These are phyloP conservation scores for Asterochloris sp. DNA, from an alignment of 139 green algal genomes.

Conservation along the genomic window DNA sequence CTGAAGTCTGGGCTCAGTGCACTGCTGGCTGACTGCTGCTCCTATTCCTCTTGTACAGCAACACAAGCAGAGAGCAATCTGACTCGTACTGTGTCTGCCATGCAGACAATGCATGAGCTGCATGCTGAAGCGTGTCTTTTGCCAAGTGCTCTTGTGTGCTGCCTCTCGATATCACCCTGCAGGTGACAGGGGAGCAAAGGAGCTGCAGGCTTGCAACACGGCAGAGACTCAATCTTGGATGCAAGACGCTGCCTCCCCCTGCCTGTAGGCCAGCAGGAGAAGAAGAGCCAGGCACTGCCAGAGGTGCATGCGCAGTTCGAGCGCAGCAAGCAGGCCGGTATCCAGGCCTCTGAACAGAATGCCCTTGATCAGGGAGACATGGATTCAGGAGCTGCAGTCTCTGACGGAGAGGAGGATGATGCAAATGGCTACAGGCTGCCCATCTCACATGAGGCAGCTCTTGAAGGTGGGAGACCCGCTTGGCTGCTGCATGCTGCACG, in stretches of 20 bases:
- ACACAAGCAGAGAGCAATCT: no score
- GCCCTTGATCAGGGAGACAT: constrained; percentile 13
- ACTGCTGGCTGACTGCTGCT: no score
- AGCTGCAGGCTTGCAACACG: no score
- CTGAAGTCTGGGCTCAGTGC: no score
- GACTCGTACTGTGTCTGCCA: no score
- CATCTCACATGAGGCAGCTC: constrained; percentile 58
- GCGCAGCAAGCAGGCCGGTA: constrained; percentile 1
- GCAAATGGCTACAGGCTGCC: constrained; percentile 61
- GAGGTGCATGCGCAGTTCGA: constrained; percentile 21
- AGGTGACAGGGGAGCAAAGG: no score
- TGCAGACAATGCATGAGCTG: no score
- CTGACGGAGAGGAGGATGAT: constrained; percentile 24
- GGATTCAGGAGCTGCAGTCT: background rate
- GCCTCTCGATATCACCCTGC: no score
- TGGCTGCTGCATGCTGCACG: background rate
- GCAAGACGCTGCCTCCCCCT: background rate
- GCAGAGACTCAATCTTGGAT: background rate
- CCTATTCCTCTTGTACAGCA: no score
- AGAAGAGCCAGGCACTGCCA: constrained; percentile 2
- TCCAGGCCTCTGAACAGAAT: background rate
- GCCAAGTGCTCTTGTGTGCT: no score
- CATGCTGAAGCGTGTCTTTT: no score
- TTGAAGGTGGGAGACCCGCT: constrained; percentile 33
- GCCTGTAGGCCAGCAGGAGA: constrained; percentile 29